Percentiles rank a stretch among this genome's conserved stretches.
phyloP scores from a whole-genome alignment of 1,284 basidiomycete genomes.

The Papiliotrema terrestris region DNA sequence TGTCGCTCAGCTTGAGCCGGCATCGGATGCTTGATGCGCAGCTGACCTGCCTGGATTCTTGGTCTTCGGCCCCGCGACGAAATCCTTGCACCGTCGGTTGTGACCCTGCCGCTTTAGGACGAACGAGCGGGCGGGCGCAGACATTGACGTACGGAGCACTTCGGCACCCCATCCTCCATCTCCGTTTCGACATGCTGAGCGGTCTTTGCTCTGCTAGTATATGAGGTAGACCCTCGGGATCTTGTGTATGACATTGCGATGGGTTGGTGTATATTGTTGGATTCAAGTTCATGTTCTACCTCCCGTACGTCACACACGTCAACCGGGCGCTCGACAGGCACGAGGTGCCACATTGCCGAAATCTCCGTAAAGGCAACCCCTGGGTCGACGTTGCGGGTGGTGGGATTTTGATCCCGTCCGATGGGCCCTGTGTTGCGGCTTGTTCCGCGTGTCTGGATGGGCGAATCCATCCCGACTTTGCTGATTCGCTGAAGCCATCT shows the following conservation, averaged over 20 bases:
- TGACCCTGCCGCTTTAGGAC: constrained; percentile 18
- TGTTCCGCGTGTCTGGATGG: background rate
- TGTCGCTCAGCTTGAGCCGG: background rate
- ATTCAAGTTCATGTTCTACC: background rate
- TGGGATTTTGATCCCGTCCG: background rate
- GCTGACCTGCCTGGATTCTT: constrained; percentile 39
- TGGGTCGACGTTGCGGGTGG: background rate
- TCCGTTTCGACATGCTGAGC: background rate
- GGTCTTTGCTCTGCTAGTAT: background rate
- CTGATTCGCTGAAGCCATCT: background rate
- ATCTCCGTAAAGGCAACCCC: background rate
- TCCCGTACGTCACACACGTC: background rate
- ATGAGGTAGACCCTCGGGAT: constrained; percentile 1
- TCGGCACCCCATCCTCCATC: constrained; percentile 6
- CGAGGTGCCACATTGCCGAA: background rate
- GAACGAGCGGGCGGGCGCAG: background rate
- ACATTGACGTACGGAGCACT: constrained; percentile 20
- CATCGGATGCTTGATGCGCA: background rate
- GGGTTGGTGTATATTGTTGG: too few species aligned
- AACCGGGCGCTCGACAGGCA: background rate
- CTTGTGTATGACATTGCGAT: constrained; percentile 8
- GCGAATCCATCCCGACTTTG: background rate
- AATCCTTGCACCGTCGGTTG: constrained; percentile 13
- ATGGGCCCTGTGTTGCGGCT: background rate
- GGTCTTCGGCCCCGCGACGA: constrained; percentile 25